phyloP scores from a whole-genome alignment of 1,284 basidiomycete species.

The Taiwanofungus camphoratus region DNA sequence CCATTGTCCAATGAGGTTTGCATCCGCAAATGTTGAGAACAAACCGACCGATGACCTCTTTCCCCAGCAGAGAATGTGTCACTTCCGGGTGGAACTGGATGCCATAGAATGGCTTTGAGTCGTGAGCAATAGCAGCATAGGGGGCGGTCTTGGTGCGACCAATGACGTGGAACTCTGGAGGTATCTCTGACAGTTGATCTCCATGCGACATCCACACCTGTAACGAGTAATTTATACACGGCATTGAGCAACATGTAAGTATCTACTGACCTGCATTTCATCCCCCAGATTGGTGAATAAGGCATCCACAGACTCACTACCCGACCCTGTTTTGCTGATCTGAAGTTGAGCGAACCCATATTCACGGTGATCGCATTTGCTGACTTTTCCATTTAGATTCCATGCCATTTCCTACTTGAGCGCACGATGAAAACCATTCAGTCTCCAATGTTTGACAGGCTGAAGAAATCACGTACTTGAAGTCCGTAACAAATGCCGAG shows the following conservation, averaged over 20 bases:
- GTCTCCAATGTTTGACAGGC: neutral
- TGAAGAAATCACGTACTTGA: constrained; percentile 47
- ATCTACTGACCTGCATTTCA: constrained; percentile 66
- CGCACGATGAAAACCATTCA: neutral
- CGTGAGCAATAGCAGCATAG: constrained; percentile 91
- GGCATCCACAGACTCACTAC: constrained; percentile 55
- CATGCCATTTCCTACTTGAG: constrained; percentile 83
- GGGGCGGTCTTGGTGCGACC: constrained; percentile 87
- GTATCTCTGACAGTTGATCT: constrained; percentile 84
- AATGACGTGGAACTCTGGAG: constrained; percentile 84
- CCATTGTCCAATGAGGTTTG: constrained; percentile 92
- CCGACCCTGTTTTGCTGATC: constrained; percentile 63
- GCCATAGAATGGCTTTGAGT: constrained; percentile 87
- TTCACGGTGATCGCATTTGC: constrained; percentile 88
- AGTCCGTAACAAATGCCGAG: constrained; percentile 98
- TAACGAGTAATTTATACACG: neutral
- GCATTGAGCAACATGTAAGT: neutral
- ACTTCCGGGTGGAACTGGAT: constrained; percentile 99
- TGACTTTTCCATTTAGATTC: constrained; percentile 84
- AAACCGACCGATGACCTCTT: constrained; percentile 88
- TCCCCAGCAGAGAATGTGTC: constrained; percentile 89
- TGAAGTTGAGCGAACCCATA: constrained; percentile 89
- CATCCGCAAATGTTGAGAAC: constrained; percentile 85
- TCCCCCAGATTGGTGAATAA: constrained; percentile 84
- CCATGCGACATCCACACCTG: constrained; percentile 99